These are phyloP conservation scores for Grammothele lineata DNA, from an alignment of 768 basidiomycete species.

Conservation along the genomic window DNA sequence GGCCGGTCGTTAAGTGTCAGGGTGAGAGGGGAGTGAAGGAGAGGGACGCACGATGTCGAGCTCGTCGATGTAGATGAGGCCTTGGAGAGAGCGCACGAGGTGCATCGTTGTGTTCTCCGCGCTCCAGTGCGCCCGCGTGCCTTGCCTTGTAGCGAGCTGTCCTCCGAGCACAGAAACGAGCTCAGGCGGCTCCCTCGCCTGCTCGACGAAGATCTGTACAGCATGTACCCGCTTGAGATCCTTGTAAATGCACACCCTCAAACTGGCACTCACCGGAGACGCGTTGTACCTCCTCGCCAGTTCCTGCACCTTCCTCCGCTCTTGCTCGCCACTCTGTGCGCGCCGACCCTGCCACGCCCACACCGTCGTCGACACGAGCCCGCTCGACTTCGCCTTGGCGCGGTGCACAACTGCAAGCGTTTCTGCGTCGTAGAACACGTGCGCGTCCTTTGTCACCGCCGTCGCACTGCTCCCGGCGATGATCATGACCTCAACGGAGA, in stretches of 20 bases:
- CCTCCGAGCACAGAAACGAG: conserved; percentile 66
- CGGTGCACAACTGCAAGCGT: conserved; percentile 66
- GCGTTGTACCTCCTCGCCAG: conserved; percentile 74
- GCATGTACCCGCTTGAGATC: too few relatives aligned
- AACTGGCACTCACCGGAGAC: conserved; percentile 42
- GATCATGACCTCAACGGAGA: conserved; percentile 72
- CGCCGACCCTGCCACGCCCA: conserved; percentile 76
- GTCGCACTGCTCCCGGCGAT: conserved; percentile 49
- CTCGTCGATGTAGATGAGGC: conserved; percentile 63
- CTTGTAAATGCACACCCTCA: too few relatives aligned
- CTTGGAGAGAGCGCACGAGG: conserved; percentile 48
- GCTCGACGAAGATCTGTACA: conserved; percentile 39
- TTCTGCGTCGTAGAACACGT: conserved; percentile 74
- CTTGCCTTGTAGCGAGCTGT: conserved; percentile 68
- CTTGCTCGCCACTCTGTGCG: conserved; percentile 49
- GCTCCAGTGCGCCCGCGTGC: conserved; percentile 69
- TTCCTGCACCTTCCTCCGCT: conserved; percentile 64
- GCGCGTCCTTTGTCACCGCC: conserved; percentile 39
- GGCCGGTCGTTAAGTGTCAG: conserved; percentile 5
- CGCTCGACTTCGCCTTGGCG: conserved; percentile 57
- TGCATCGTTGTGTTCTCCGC: conserved; percentile 83
- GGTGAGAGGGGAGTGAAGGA: neutral
- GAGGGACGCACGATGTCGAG: conserved; percentile 54
- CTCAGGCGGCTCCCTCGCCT: conserved; percentile 60
- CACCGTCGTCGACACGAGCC: conserved; percentile 63